Conservation (phyloP, 2,329 filamentous ascomycete species). For the Fusarium zealandicum region DNA sequence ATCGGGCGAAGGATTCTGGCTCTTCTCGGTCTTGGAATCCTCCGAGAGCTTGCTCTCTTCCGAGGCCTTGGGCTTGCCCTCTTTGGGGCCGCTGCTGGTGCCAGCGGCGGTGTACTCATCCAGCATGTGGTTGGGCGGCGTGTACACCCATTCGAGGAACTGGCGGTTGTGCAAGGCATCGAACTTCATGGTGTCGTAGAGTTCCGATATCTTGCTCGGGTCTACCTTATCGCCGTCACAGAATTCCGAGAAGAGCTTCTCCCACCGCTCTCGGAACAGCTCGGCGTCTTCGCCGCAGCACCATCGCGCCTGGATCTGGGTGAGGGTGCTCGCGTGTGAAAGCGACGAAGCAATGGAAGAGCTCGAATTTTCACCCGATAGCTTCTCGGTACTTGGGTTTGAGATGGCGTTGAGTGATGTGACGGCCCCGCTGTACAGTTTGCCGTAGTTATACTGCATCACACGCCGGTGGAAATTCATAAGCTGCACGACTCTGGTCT, state of each 20-base stretch:
- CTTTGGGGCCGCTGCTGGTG: constrained; percentile 46
- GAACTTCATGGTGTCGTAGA: constrained; percentile 99
- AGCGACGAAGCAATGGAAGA: constrained; percentile 57
- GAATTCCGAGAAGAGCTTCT: constrained; percentile 97
- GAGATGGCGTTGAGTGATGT: constrained; percentile 67
- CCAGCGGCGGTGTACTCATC: constrained; percentile 65
- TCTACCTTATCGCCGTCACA: constrained; percentile 97
- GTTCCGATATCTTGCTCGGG: constrained; percentile 96
- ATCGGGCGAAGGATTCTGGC: constrained; percentile 44
- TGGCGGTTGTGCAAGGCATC: constrained; percentile 96
- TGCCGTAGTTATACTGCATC: constrained; percentile 92
- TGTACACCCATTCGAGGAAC: constrained; percentile 97
- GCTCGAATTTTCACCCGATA: constrained; percentile 51
- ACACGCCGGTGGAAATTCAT: constrained; percentile 98
- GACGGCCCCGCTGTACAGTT: constrained; percentile 72
- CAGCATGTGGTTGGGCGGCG: constrained; percentile 79
- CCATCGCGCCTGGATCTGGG: constrained; percentile 86
- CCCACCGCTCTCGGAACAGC: constrained; percentile 95
- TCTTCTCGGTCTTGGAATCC: constrained; percentile 46
- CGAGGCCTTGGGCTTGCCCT: constrained; percentile 51
- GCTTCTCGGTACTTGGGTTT: constrained; percentile 58
- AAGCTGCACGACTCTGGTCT: constrained; percentile 88
- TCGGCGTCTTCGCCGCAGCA: constrained; percentile 95
- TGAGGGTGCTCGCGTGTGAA: constrained; percentile 68
- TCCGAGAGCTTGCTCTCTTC: constrained; percentile 52